Evolutionary conservation across 768 basidiomycete species (phyloP), one percentile per base, ranked within the genome.

Genomic region (Epithele typhae): DNA sequence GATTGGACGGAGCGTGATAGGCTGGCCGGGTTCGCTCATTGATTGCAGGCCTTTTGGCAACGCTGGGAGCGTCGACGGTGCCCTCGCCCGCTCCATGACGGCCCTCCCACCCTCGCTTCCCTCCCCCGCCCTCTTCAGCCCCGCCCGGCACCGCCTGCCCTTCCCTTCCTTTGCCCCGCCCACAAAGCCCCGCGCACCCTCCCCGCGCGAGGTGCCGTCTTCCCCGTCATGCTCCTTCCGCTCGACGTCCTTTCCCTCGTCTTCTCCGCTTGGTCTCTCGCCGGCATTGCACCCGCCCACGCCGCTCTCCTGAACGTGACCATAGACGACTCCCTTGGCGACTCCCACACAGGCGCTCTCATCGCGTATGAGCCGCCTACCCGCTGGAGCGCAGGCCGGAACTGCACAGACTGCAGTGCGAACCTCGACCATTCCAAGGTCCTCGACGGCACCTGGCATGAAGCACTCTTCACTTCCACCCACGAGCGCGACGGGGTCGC

Each of bases 241-340:
- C 4, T 39, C 40, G 42, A 41, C 51, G 45, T 46, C 32, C 42
- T 46, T 17, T 25, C 32, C 17, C 42, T 44, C 21, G 43, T 24
- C 6, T 25, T 44, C 18, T 19, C 50, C 15, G 21, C 41, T 23
- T 42, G 35, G 30, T 36, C 35, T 22, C 23, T 34, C 36, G 43
- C 42, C 11, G 12, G 22, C 19, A n/a, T 40, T 34, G 19, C 33
- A 19, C 40, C 5, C 17, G 46, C 46, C 17, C 45, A 48, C 19
- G 58, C 57, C 12, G 39, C 51, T 15, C 57, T 67, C 22, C 56
- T 65, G 21, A 74, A 74, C 46, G 54, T 68, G 24, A 73, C 73
- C 4, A 64, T 76, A 30, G 73, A 76, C 62, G 72, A 73, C 55
- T 62, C 62, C 30, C 51, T 55, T 22, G 64, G 65, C 27, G 64